Conservation (phyloP, 2,329 filamentous ascomycete genomes). For the Ascocoryne sarcoides region DNA sequence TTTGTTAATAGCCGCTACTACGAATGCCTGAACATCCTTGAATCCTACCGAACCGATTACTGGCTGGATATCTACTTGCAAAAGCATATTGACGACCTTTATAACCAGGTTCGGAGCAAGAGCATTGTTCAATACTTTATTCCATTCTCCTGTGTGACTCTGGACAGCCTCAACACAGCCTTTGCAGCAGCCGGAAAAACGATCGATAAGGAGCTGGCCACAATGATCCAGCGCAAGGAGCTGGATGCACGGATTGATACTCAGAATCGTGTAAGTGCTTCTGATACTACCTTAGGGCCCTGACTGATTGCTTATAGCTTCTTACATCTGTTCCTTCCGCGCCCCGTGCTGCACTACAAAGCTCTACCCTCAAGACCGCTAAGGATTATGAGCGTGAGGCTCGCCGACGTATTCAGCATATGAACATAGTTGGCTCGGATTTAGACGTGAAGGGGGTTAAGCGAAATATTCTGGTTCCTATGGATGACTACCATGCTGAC, state of each 20-base stretch:
- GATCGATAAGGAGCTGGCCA: slow-evolving; percentile 66
- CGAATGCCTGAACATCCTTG: slow-evolving; percentile 72
- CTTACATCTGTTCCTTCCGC: slow-evolving; percentile 64
- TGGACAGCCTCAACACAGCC: slow-evolving; percentile 67
- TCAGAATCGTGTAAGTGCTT: slow-evolving; percentile 55
- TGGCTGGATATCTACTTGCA: slow-evolving; percentile 83
- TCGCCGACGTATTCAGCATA: slow-evolving; percentile 65
- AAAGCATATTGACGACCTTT: slow-evolving; percentile 61
- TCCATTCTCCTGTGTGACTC: slow-evolving; percentile 79
- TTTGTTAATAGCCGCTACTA: slow-evolving; percentile 90
- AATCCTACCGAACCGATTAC: slow-evolving; percentile 75
- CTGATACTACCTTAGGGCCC: background rate
- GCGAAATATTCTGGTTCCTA: slow-evolving; percentile 2
- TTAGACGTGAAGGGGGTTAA: slow-evolving; percentile 49
- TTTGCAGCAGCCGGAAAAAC: slow-evolving; percentile 58
- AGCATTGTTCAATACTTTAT: slow-evolving; percentile 90
- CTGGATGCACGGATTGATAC: slow-evolving; percentile 78
- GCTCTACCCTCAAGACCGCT: slow-evolving; percentile 57
- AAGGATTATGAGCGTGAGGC: slow-evolving; percentile 66
- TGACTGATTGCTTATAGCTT: slow-evolving; percentile 38
- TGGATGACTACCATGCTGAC: slow-evolving; percentile 11
- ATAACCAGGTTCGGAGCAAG: slow-evolving; percentile 71
- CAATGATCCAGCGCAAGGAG: slow-evolving; percentile 64
- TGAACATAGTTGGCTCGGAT: slow-evolving; percentile 67
- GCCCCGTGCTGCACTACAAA: slow-evolving; percentile 60